Percentiles rank a stretch among this genome's conserved stretches.
These are phyloP conservation scores for Brassica balearica DNA, from an alignment of 441 rosid genomes.

Conservation along the genomic window DNA sequence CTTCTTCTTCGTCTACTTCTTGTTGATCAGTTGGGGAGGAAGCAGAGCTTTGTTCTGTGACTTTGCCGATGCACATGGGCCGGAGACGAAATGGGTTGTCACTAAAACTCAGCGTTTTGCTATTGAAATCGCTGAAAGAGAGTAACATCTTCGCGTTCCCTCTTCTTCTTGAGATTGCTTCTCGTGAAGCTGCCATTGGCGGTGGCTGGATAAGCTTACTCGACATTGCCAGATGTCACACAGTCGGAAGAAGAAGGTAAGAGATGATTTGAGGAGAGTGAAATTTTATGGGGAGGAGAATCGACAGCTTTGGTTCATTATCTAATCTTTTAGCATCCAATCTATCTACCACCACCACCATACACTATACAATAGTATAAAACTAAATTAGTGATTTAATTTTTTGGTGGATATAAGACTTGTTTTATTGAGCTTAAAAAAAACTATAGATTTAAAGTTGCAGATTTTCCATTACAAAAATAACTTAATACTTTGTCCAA, in stretches of 20 bases:
- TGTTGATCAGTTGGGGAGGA: slow-evolving; percentile 13
- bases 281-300: slow-evolving; percentile 40
- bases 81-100: slow-evolving; percentile 37
- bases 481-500: background rate
- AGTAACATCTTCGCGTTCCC: background rate
- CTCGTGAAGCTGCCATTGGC: slow-evolving; percentile 26
- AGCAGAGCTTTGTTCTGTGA: slow-evolving; percentile 57
- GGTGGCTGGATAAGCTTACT: slow-evolving; percentile 47
- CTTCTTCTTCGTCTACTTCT: slow-evolving; percentile 30
- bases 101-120: slow-evolving; percentile 36
- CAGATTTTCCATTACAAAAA: background rate
- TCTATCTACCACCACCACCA: slow-evolving; percentile 23
- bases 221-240: slow-evolving; percentile 36
- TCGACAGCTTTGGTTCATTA: slow-evolving; percentile 24
- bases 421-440: background rate
- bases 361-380: slow-evolving; percentile 1
- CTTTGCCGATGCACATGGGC: slow-evolving; percentile 48
- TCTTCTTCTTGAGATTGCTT: slow-evolving; percentile 12
- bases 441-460: background rate
- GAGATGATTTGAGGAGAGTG: slow-evolving; percentile 1
- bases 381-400: background rate
- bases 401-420: background rate
- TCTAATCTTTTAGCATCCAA: slow-evolving; percentile 24
- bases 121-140: slow-evolving; percentile 23
- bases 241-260: background rate